These are phyloP conservation scores for Capsicum baccatum DNA, from an alignment of 257 asterid species.

Conservation along the genomic window DNA sequence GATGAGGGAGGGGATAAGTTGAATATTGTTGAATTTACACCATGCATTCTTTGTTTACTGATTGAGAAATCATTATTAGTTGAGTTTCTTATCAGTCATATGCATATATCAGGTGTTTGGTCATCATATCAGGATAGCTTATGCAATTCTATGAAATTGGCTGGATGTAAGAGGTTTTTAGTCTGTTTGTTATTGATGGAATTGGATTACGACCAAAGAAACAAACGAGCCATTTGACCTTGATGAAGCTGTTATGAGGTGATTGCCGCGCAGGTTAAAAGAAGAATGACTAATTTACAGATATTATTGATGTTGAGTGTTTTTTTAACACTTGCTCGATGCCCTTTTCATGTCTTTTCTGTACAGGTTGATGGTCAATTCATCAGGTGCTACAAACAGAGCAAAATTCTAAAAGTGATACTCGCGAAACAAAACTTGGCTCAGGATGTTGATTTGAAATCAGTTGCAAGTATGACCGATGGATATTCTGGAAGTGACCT, in stretches of 20 bases:
- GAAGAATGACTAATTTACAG: neutral
- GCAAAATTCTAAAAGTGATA: slow-evolving; percentile 80
- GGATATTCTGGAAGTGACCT: slow-evolving; percentile 90
- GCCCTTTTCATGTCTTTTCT: slow-evolving; percentile 12
- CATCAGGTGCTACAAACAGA: slow-evolving; percentile 90
- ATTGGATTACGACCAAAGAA: slow-evolving; percentile 35
- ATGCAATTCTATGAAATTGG: too few relatives aligned
- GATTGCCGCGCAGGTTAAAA: slow-evolving; percentile 86
- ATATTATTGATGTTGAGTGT: neutral
- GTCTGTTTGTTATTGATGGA: too few relatives aligned
- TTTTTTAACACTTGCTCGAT: neutral
- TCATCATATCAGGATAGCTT: too few relatives aligned
- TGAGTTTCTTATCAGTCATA: too few relatives aligned
- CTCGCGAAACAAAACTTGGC: slow-evolving; percentile 35
- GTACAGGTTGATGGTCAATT: slow-evolving; percentile 85
- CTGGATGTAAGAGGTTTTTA: too few relatives aligned
- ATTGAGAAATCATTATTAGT: too few relatives aligned
- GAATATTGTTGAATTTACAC: too few relatives aligned
- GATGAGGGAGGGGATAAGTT: too few relatives aligned
- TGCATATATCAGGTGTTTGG: too few relatives aligned
- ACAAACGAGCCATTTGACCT: slow-evolving; percentile 97
- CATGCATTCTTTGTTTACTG: too few relatives aligned
- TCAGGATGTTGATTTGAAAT: slow-evolving; percentile 67
- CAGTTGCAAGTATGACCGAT: slow-evolving; percentile 78
- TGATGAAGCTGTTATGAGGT: slow-evolving; percentile 89